A percentile compares a stretch with the other conserved stretches of the same genome.
Evolutionary conservation across 768 basidiomycete genomes (phyloP).

Genomic region (Pulveroboletus sp.): DNA sequence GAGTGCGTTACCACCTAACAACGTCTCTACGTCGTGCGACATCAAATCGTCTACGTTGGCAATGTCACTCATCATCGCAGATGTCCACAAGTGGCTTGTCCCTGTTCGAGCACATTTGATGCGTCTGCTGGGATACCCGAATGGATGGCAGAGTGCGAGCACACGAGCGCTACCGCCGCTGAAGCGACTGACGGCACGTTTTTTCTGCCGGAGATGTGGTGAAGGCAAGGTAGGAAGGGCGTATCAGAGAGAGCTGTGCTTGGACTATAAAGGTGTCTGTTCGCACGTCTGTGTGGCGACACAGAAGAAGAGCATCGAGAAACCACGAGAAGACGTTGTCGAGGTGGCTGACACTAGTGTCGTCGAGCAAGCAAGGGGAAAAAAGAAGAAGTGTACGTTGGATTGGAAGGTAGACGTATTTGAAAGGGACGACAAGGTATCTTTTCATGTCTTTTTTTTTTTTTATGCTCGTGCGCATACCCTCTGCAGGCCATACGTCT

Average conservation of each 20-base stretch:
- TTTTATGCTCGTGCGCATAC: not conserved
- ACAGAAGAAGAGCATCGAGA: not conserved
- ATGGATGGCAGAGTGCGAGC: slow-evolving; percentile 50
- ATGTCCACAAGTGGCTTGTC: slow-evolving; percentile 50
- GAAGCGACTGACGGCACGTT: slow-evolving; percentile 57
- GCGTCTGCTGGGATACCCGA: slow-evolving; percentile 44
- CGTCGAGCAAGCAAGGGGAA: slow-evolving; percentile 15
- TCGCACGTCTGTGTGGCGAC: slow-evolving; percentile 48
- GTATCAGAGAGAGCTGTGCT: slow-evolving; percentile 40
- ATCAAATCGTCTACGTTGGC: slow-evolving; percentile 32
- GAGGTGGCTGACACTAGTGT: not conserved
- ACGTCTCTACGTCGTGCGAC: slow-evolving; percentile 2
- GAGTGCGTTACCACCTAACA: not conserved
- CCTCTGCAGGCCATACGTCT: slow-evolving; percentile 45
- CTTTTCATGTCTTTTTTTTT: not conserved
- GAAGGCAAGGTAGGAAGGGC: slow-evolving; percentile 30
- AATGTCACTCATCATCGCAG: slow-evolving; percentile 36
- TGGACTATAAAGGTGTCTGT: slow-evolving; percentile 60
- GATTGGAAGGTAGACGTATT: slow-evolving; percentile 54
- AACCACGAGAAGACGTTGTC: not conserved
- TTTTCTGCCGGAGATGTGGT: slow-evolving; percentile 53
- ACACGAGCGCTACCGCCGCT: slow-evolving; percentile 49
- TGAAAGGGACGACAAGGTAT: slow-evolving; percentile 56
- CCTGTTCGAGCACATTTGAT: slow-evolving; percentile 44
- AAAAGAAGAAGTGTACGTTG: slow-evolving; percentile 9